phyloP scores from a whole-genome alignment of 2,329 filamentous ascomycete genomes.

The Phialophora expanda region DNA sequence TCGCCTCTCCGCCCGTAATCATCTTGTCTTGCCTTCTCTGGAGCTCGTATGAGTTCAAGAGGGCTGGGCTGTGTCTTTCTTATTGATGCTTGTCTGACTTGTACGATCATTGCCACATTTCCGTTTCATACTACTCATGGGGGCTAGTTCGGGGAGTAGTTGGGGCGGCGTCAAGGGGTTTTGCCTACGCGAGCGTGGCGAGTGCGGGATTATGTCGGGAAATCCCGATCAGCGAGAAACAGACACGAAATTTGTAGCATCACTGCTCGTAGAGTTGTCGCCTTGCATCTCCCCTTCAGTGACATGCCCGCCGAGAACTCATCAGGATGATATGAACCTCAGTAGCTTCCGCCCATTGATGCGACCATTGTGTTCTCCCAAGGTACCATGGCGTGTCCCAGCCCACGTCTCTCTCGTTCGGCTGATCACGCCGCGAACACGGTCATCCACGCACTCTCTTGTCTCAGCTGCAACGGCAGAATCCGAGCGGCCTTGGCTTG shows the following conservation, averaged over 20 bases:
- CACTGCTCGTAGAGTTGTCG: not conserved
- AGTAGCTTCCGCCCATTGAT: not conserved
- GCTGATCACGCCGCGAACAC: not conserved
- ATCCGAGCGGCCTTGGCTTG: not conserved
- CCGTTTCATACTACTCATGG: not conserved
- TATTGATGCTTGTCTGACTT: not conserved
- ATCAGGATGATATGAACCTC: not conserved
- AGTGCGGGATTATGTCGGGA: not conserved
- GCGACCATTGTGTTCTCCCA: not conserved
- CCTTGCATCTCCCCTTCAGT: not conserved
- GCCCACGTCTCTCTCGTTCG: not conserved
- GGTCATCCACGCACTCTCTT: conserved; percentile 3
- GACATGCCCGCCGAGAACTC: not conserved
- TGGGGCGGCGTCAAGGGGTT: not conserved
- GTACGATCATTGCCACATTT: not conserved
- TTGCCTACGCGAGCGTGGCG: not conserved
- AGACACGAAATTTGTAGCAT: not conserved
- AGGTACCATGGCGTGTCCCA: not conserved
- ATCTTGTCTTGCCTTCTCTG: not conserved
- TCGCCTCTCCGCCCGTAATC: not conserved
- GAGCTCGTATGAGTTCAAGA: not conserved
- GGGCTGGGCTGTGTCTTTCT: not conserved
- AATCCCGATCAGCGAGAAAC: not conserved
- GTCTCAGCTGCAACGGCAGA: conserved; percentile 6
- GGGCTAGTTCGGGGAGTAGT: not conserved